Evolutionary conservation across 179 eudicot genomes (phyloP), one percentile per base, ranked within the genome.

Genomic region (Heliamphora pulchella): DNA sequence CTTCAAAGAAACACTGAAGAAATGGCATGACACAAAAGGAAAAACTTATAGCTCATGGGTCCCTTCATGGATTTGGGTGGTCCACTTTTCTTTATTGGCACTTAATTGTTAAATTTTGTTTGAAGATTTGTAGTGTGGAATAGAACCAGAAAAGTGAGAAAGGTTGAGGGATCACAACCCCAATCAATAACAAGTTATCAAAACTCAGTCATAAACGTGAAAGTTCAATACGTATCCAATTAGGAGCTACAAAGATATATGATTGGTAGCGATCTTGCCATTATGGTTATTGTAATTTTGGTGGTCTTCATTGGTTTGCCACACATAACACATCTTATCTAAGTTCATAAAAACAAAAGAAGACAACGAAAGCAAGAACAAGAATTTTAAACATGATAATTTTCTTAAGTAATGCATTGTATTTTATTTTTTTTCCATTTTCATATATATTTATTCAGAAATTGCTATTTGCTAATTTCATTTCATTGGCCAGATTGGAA

Each of bases 401-500:
- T 71, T 17, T n/a, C 6, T 8, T 8, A 61, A 62, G 1, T 63
- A 10, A 65, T 78, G 18, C 4, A 78, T 48, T 48, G 18, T 8
- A 31, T 65, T 78, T 54, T 31, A 65, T n/a, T 64, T 39, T 9
- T 20, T 63, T 63, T 13, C 20, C 48, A 14, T 77, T 64, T 59
- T 4, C 57, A 17, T 14, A 6, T 46, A 18, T 66, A 51, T 77
- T 77, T 0, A 69, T 41, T 57, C 41, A n/a, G 46, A 43, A 71
- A 3, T 44, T 57, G 6, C 67, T 20, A 13, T 55, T 68, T 68
- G 61, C 75, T 72, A 73, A 74, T 64, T 20, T 71, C 70, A 74
- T 31, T 71, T 54, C 69, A 15, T 74, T 82, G 48, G 59, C 5
- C 91, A 94, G 98, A 86, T 92, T 75, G 98, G 89, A 85, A 82